Percentiles rank a stretch among this genome's conserved stretches.
Evolutionary conservation across 2,329 filamentous ascomycete species (phyloP).

Genomic region (Paracoccidioides brasiliensis): DNA sequence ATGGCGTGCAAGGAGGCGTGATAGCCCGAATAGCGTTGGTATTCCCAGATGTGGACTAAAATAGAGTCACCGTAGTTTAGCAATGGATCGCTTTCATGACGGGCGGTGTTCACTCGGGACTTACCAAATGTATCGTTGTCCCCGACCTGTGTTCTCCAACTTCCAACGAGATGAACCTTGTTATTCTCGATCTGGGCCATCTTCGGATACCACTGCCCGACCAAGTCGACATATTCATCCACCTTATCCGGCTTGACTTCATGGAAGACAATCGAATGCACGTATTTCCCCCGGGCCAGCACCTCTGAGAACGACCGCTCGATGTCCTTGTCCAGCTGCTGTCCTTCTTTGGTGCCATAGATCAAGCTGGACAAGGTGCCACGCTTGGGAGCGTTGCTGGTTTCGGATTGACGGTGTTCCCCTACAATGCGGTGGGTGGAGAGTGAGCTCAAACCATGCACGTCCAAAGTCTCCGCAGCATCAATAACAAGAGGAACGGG

Average conservation of each 20-base stretch:
- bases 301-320: conserved; percentile 94
- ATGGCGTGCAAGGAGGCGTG: conserved; percentile 83
- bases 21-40: conserved; percentile 92
- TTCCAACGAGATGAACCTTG: conserved; percentile 90
- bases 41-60: conserved; percentile 97
- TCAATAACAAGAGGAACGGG: conserved; percentile 22
- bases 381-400: conserved; percentile 45
- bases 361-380: conserved; percentile 74
- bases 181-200: conserved; percentile 78
- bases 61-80: conserved; percentile 18
- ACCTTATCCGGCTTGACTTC: conserved; percentile 91
- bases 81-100: conserved; percentile 7
- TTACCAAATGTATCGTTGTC: conserved; percentile 93
- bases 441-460: conserved; percentile 48
- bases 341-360: conserved; percentile 91
- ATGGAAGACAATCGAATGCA: conserved; percentile 95
- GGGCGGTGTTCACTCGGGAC: neutral
- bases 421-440: conserved; percentile 38
- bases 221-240: conserved; percentile 82
- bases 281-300: conserved; percentile 89
- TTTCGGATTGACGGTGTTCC: conserved; percentile 40
- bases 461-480: conserved; percentile 27
- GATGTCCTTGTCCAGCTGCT: conserved; percentile 88
- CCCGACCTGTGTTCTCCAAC: conserved; percentile 95
- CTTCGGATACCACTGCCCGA: conserved; percentile 82